Percentiles rank a stretch among this genome's conserved stretches.
These are phyloP conservation scores for Vigna nakashimae DNA, from an alignment of 306 rosid genomes.

Conservation along the genomic window DNA sequence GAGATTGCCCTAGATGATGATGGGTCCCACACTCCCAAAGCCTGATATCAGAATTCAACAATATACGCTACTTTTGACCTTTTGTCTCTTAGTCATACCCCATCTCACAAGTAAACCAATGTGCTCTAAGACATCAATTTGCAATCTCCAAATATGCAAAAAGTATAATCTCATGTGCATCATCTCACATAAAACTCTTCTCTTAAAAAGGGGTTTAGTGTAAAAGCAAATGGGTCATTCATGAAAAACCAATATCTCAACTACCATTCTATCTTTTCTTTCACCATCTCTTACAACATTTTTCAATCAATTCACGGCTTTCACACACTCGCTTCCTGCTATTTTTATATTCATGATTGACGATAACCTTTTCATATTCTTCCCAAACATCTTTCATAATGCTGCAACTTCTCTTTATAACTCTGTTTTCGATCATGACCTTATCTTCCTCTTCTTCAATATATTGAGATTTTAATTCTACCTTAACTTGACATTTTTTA, in stretches of 20 bases:
- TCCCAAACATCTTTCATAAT: too few species aligned
- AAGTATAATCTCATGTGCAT: neutral
- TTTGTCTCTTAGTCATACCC: conserved; percentile 25
- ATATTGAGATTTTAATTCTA: too few species aligned
- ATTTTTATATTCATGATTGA: neutral
- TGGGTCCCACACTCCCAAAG: neutral
- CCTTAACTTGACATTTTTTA: too few species aligned
- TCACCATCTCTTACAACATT: neutral
- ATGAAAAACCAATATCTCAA: neutral
- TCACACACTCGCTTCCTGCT: neutral
- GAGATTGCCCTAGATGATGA: neutral
- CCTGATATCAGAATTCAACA: conserved; percentile 36
- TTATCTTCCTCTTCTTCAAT: too few species aligned
- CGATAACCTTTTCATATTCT: too few species aligned
- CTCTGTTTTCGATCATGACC: too few species aligned
- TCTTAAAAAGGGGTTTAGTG: neutral
- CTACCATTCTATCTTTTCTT: neutral
- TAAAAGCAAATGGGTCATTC: neutral
- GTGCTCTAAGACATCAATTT: neutral
- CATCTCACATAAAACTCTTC: neutral
- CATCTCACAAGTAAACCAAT: conserved; percentile 3
- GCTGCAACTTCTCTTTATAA: too few species aligned
- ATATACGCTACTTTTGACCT: conserved; percentile 52
- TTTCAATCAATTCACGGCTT: neutral
- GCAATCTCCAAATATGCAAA: neutral